phyloP scores from a whole-genome alignment of 2,329 filamentous ascomycete species.

The Colletotrichum sp. region DNA sequence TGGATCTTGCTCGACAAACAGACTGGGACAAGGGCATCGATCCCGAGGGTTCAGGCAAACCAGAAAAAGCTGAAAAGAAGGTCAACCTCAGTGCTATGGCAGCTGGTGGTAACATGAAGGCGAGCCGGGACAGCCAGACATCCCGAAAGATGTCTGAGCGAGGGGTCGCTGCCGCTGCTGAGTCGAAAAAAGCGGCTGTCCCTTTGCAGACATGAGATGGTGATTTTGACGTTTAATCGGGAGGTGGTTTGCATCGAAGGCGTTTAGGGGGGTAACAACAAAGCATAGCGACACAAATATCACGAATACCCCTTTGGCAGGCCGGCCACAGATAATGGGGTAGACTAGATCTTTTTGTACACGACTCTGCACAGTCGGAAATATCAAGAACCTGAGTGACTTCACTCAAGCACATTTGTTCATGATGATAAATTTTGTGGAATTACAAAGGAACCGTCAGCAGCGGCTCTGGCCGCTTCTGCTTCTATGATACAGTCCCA shows the following conservation, averaged over 20 bases:
- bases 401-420: background rate
- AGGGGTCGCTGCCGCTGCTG: constrained; percentile 19
- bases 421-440: constrained; percentile 2
- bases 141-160: constrained; percentile 36
- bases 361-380: background rate
- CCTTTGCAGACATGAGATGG: constrained; percentile 17
- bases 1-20: constrained; percentile 66
- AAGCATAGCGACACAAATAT: constrained; percentile 12
- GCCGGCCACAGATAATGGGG: background rate
- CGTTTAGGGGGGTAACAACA: constrained; percentile 4
- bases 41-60: constrained; percentile 44
- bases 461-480: constrained; percentile 20
- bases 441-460: constrained; percentile 23
- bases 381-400: background rate
- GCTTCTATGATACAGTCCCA: constrained; percentile 23
- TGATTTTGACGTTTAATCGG: background rate
- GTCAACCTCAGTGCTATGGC: constrained; percentile 47
- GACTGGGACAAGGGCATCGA: constrained; percentile 70
- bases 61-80: constrained; percentile 38
- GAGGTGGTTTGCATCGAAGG: constrained; percentile 9
- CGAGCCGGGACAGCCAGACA: constrained; percentile 24
- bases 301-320: background rate
- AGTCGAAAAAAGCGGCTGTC: constrained; percentile 26
- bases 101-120: constrained; percentile 52
- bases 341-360: background rate